Percentiles rank a stretch among this genome's conserved stretches.
Evolutionary conservation across 768 basidiomycete genomes (phyloP).

Genomic region (Stropharia rugosoannulata): DNA sequence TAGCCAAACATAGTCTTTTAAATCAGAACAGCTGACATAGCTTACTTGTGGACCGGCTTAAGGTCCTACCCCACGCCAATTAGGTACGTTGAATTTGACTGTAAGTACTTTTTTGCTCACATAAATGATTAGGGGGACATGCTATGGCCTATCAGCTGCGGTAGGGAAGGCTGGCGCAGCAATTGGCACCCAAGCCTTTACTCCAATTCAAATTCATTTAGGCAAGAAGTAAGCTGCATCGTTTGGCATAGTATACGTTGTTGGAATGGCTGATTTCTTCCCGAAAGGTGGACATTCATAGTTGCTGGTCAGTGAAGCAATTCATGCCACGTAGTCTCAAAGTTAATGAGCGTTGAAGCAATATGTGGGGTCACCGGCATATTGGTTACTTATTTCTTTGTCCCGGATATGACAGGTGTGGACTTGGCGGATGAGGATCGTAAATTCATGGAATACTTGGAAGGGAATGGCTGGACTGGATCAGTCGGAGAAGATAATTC

Average conservation of each 20-base stretch:
- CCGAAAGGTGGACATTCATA: slow-evolving; percentile 63
- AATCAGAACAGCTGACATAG: not conserved
- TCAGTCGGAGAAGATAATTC: slow-evolving; percentile 51
- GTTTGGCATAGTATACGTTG: not conserved
- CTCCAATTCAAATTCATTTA: slow-evolving; percentile 65
- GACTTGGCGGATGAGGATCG: slow-evolving; percentile 68
- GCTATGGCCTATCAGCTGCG: slow-evolving; percentile 68
- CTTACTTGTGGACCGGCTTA: not conserved
- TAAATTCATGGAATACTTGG: slow-evolving; percentile 58
- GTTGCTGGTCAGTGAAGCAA: slow-evolving; percentile 29
- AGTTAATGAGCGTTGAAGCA: slow-evolving; percentile 30
- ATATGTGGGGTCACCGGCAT: slow-evolving; percentile 65
- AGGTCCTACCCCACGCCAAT: slow-evolving; percentile 67
- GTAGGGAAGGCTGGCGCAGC: slow-evolving; percentile 73
- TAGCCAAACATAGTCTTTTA: not conserved
- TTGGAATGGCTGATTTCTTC: not conserved
- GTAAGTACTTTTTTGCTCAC: not conserved
- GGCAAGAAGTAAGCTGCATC: slow-evolving; percentile 50
- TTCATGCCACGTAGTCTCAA: not conserved
- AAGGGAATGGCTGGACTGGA: slow-evolving; percentile 66
- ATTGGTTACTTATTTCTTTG: slow-evolving; percentile 64
- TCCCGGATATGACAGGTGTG: slow-evolving; percentile 65
- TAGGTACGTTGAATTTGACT: slow-evolving; percentile 32
- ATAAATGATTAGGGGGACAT: slow-evolving; percentile 46
- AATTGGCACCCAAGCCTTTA: slow-evolving; percentile 69